Base-by-base conservation (phyloP, 129 eudicot species). In the Chrysanthemum lavandulifolium region DNA sequence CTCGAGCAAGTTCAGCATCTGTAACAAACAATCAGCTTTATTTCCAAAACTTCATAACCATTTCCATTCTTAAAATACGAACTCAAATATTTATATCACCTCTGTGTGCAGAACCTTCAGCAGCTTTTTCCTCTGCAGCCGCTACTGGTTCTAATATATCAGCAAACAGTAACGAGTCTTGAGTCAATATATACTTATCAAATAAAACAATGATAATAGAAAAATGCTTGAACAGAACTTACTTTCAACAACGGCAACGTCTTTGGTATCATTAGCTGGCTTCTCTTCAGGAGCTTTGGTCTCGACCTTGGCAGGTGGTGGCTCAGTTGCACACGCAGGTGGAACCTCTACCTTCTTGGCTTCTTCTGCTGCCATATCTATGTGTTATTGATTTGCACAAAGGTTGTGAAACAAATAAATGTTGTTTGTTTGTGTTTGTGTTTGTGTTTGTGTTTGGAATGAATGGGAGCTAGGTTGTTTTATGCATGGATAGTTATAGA, bases 1-100 rank as follows among this genome's bases (percentile, higher is more conserved):
- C 90, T 21, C 91, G 71, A 23, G 84, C 93, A 78, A 94, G 96
- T 58, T 76, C 89, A 50, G 78, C 85, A 78, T 94, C 98, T 94
- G 78, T 13, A 19, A 6, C 45, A 29, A 72, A 14, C 56, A 27
- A 36, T 10, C 50, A 57, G 5, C 18, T 2, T 12, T 10, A 29
- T 3, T 36, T 23, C 60, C 47, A 40, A 56, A 63, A 19, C n/a
- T 6, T 29, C 33, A 72, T 3, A 65, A 55, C 40, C 13, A 40
- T 25, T 56, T 6, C n/a, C 1, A 25, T 59, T 7, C 67, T 8
- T 0, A 53, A 52, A 47, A 66, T 10, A 1, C 8, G 43, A 63
- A 16, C 7, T 14, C 40, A 18, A 73, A 33, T 21, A 19, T 16
- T 48, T 5, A 7, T 55, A 10, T 25, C 82, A 93, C 98, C 98